phyloP scores from a whole-genome alignment of 805 yeast genomes.

The Metschnikowia rubicola region DNA sequence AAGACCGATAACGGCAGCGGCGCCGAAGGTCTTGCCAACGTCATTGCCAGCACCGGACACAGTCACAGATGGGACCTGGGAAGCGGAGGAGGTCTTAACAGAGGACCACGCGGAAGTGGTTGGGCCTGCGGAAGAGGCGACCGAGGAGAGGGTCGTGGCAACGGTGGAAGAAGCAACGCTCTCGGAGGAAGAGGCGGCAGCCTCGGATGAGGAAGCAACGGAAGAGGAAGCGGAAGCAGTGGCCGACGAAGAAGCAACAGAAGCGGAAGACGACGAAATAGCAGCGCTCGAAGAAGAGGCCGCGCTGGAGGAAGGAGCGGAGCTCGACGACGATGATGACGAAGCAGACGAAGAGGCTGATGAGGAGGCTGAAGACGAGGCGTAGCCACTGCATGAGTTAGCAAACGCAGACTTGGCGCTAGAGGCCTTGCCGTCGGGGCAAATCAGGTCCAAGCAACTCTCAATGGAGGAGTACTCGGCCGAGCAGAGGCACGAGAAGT shows the following conservation, averaged over 20 bases:
- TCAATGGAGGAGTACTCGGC: slow-evolving; percentile 51
- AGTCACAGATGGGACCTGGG: slow-evolving; percentile 24
- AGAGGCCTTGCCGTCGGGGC: slow-evolving; percentile 62
- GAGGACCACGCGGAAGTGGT: neutral
- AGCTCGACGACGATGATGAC: slow-evolving; percentile 14
- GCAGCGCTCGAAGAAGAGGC: slow-evolving; percentile 21
- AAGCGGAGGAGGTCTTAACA: slow-evolving; percentile 3
- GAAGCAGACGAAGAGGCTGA: slow-evolving; percentile 5
- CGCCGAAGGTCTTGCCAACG: slow-evolving; percentile 30
- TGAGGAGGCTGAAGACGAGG: slow-evolving; percentile 23
- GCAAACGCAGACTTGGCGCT: slow-evolving; percentile 60
- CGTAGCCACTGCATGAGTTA: slow-evolving; percentile 47
- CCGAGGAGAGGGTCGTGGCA: slow-evolving; percentile 14
- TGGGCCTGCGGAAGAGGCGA: slow-evolving; percentile 3
- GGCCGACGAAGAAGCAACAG: slow-evolving; percentile 5
- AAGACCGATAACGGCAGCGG: slow-evolving; percentile 40
- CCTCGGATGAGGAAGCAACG: slow-evolving; percentile 18
- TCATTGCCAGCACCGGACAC: slow-evolving; percentile 22
- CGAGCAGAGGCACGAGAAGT: slow-evolving; percentile 67
- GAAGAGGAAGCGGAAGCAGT: slow-evolving; percentile 15
- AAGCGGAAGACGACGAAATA: slow-evolving; percentile 13
- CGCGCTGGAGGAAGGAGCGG: slow-evolving; percentile 18
- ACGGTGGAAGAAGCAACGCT: slow-evolving; percentile 17
- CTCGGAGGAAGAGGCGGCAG: slow-evolving; percentile 15
- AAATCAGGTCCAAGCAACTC: slow-evolving; percentile 60